A percentile compares a stretch with the other conserved stretches of the same genome.
Conservation (phyloP, 495 filamentous ascomycete genomes). For the Venustampulla echinocandica region DNA sequence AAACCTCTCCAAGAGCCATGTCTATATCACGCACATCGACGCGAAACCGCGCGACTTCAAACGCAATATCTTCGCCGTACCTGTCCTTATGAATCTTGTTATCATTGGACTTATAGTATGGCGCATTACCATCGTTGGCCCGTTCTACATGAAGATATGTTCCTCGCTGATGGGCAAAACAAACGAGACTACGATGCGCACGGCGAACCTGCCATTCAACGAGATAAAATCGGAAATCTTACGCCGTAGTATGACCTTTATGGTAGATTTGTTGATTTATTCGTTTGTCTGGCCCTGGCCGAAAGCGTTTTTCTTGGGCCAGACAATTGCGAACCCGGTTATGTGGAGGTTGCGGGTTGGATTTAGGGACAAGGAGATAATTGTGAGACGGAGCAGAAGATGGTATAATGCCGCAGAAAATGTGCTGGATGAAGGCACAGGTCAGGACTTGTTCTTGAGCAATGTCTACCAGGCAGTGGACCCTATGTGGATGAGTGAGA, state of each 20-base stretch:
- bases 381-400: slow-evolving; percentile 58
- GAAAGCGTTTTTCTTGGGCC: slow-evolving; percentile 53
- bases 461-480: slow-evolving; percentile 46
- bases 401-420: slow-evolving; percentile 34
- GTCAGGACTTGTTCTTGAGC: slow-evolving; percentile 23
- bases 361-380: slow-evolving; percentile 62
- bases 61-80: slow-evolving; percentile 65
- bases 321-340: slow-evolving; percentile 42
- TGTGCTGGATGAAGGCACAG: slow-evolving; percentile 23
- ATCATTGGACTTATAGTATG: slow-evolving; percentile 50
- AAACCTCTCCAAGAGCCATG: slow-evolving; percentile 49
- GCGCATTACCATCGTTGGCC: slow-evolving; percentile 51
- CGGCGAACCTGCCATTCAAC: slow-evolving; percentile 37
- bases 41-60: slow-evolving; percentile 53
- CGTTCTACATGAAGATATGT: slow-evolving; percentile 58
- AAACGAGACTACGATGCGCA: slow-evolving; percentile 50
- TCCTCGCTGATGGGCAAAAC: slow-evolving; percentile 49
- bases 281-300: slow-evolving; percentile 70
- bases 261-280: slow-evolving; percentile 62
- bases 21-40: slow-evolving; percentile 80
- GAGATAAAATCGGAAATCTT: slow-evolving; percentile 41
- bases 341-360: slow-evolving; percentile 62
- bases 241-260: slow-evolving; percentile 48
- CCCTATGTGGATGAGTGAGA: slow-evolving; percentile 48
- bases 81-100: slow-evolving; percentile 57